phyloP scores from a whole-genome alignment of 1,284 basidiomycete species.

The Afroboletus lepidellus region DNA sequence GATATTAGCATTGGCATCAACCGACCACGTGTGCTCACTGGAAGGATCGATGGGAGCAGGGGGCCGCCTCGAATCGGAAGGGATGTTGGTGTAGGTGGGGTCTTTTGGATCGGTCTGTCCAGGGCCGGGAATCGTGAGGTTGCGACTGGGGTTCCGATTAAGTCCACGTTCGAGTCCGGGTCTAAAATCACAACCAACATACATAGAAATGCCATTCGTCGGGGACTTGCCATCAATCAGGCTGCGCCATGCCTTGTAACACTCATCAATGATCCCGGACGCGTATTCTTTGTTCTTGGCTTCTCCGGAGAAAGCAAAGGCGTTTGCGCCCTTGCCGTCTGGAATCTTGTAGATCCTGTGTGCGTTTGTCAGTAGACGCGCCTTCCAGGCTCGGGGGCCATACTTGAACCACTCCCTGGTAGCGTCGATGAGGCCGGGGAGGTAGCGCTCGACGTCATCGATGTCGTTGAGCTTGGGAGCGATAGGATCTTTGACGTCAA shows the following conservation, averaged over 20 bases:
- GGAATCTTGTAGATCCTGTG: conserved; percentile 95
- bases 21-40: conserved; percentile 47
- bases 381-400: conserved; percentile 8
- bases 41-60: conserved; percentile 87
- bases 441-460: conserved; percentile 98
- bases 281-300: conserved; percentile 99
- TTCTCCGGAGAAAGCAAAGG: conserved; percentile 99
- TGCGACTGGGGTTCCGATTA: conserved; percentile 47
- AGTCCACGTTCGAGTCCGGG: conserved; percentile 2
- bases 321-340: conserved; percentile 98
- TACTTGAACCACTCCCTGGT: conserved; percentile 98
- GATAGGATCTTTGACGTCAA: conserved; percentile 95
- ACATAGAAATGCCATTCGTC: conserved; percentile 83
- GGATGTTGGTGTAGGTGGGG: conserved; percentile 64
- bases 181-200: conserved; percentile 34
- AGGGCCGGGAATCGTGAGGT: conserved; percentile 71
- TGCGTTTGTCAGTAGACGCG: conserved; percentile 2
- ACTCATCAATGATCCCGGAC: conserved; percentile 97
- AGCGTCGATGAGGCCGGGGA: conserved; percentile 93
- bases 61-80: conserved; percentile 78
- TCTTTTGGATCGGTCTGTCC: conserved; percentile 68
- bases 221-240: conserved; percentile 74
- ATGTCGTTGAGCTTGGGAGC: conserved; percentile 98
- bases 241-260: conserved; percentile 98
- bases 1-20: conserved; percentile 36